These are phyloP conservation scores for Tuber brumale DNA, from an alignment of 495 filamentous ascomycete species.

Conservation along the genomic window DNA sequence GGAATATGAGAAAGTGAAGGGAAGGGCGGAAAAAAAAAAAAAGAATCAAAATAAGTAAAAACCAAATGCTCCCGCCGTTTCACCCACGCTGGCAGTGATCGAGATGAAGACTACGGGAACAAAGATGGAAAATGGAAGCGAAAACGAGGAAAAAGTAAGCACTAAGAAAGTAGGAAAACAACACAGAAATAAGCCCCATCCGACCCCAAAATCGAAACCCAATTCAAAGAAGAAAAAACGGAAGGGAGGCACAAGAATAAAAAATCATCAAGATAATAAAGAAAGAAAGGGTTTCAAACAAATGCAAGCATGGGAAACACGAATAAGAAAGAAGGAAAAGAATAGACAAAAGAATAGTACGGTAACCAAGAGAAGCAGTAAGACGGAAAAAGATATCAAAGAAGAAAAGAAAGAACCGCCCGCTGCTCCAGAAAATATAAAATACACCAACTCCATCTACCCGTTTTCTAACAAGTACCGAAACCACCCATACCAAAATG, in stretches of 20 bases:
- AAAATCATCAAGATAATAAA: not conserved
- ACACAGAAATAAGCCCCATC: not conserved
- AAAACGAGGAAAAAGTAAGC: not conserved
- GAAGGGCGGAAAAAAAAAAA: not conserved
- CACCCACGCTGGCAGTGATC: not conserved
- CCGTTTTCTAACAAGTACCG: constrained; percentile 6
- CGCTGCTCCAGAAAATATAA: constrained; percentile 2
- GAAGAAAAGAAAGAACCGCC: constrained; percentile 3
- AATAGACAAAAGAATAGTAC: not conserved
- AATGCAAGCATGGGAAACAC: not conserved
- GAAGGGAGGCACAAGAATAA: not conserved
- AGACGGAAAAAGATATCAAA: not conserved
- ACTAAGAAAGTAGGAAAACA: not conserved
- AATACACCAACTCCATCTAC: constrained; percentile 7
- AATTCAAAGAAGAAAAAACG: not conserved
- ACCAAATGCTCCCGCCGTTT: not conserved
- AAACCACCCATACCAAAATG: not conserved
- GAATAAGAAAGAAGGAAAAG: not conserved
- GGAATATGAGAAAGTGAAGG: not conserved
- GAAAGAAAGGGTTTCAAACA: not conserved
- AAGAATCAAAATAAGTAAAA: not conserved
- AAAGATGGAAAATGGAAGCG: not conserved
- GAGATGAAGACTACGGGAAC: not conserved
- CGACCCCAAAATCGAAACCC: not conserved
- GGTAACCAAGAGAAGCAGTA: not conserved